Evolutionary conservation across 2,329 filamentous ascomycete species (phyloP), one percentile per base, ranked within the genome.

Genomic region (Rhinocladiella similis): DNA sequence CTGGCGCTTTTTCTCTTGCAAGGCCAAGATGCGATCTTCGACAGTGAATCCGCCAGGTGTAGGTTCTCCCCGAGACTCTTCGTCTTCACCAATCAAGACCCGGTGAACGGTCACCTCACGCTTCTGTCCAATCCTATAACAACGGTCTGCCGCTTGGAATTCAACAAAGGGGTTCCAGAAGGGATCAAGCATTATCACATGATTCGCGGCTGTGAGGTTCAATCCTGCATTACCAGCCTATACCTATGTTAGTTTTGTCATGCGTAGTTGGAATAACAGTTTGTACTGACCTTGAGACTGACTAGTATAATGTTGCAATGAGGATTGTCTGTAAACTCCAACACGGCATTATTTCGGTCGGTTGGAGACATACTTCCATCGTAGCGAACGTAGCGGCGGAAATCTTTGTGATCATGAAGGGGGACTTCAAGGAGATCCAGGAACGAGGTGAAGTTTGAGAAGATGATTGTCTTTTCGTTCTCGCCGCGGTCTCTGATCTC

Each of bases 161-260:
- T 96, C 92, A 47, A 95, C 64, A 35, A 63, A 66, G 2, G 91
- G 92, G 62, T 96, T 97, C 90, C 91, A 96, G 75, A 95, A 96
- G 0, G 91, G 91, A 69, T 96, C 91, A 68, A 96, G 85, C 62
- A 96, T 89, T 70, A 97, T 90, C 63, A 96, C 90, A 61, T 91
- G 87, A 1, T 86, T 90, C 0, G 91, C 92, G 16, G 85, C 84
- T 38, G 88, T 90, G 19, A 97, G 80, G 67, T 97, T 97, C 45
- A 97, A 81, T 1, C 92, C 92, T 0, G 91, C 86, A 65, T 93
- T 93, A 33, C 90, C 90, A 1, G 90, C 89, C 29, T 33, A 12
- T 33, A 33, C 6, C 29, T 10, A 33, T 33, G 29, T 33, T 33
- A 33, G 29, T 7, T 33, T 33, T 7, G 6, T 10, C 6, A 33